A percentile compares a stretch with the other conserved stretches of the same genome.
These are phyloP conservation scores for Marasmius sp. DNA, from an alignment of 1,284 basidiomycete genomes.

Conservation along the genomic window DNA sequence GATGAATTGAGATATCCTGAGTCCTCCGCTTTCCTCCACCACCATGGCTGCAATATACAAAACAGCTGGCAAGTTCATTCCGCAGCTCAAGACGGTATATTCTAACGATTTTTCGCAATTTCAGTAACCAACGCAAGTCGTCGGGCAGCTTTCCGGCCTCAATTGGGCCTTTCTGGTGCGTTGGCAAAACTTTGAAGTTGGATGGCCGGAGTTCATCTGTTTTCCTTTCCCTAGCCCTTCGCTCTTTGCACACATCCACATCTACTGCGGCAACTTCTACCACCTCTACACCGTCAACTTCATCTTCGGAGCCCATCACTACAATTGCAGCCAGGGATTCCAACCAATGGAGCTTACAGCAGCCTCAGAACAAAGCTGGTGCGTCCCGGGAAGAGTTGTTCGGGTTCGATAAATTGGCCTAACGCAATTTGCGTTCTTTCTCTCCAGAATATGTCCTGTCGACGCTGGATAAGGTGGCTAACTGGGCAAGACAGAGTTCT, in stretches of 20 bases:
- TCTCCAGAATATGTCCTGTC: conserved; percentile 91
- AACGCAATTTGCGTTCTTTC: not conserved
- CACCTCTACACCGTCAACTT: conserved; percentile 42
- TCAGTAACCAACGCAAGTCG: conserved; percentile 44
- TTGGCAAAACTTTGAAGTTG: conserved; percentile 1
- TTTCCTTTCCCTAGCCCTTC: conserved; percentile 39
- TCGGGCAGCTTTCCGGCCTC: conserved; percentile 45
- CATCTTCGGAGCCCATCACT: conserved; percentile 57
- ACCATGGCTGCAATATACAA: conserved; percentile 55
- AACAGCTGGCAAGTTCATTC: conserved; percentile 40
- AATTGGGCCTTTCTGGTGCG: conserved; percentile 46
- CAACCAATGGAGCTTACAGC: conserved; percentile 85
- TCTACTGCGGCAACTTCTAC: conserved; percentile 14
- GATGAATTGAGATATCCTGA: conserved; percentile 5
- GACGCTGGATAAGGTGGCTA: conserved; percentile 94
- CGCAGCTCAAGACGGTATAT: not conserved
- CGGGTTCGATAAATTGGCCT: not conserved
- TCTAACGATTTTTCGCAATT: conserved; percentile 6
- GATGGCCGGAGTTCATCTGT: not conserved
- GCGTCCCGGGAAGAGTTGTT: conserved; percentile 27
- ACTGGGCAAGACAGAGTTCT: conserved; percentile 96
- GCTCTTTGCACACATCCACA: conserved; percentile 56
- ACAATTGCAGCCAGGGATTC: conserved; percentile 73
- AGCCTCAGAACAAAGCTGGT: conserved; percentile 89
- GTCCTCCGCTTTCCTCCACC: conserved; percentile 18